These are phyloP conservation scores for Tulasnella sp. DNA, from an alignment of 768 basidiomycete species.

Conservation along the genomic window DNA sequence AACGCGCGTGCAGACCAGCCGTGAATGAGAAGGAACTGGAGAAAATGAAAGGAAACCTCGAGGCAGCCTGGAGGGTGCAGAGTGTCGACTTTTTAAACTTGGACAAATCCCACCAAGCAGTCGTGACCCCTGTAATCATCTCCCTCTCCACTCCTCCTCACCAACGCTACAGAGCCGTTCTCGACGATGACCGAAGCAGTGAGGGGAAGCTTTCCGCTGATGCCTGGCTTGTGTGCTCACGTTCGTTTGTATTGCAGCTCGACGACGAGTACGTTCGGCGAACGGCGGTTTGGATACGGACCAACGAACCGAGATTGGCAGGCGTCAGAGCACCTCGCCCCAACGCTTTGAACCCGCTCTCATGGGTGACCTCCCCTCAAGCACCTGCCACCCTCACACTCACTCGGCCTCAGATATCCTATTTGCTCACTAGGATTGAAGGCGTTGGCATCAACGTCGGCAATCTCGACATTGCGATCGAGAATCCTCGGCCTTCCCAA, in stretches of 20 bases:
- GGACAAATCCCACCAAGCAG: not conserved
- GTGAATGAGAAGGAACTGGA: not conserved
- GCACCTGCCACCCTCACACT: constrained; percentile 50
- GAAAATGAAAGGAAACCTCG: not conserved
- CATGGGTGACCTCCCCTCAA: constrained; percentile 22
- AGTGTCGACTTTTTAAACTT: not conserved
- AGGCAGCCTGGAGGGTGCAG: not conserved
- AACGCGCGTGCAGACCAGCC: not conserved
- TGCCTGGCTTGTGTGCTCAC: not conserved
- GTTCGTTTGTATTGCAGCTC: constrained; percentile 25
- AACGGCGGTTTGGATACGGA: constrained; percentile 57
- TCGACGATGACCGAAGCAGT: not conserved
- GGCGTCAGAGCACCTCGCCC: constrained; percentile 39
- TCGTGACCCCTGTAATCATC: not conserved
- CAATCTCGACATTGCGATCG: constrained; percentile 64
- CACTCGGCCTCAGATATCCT: constrained; percentile 79
- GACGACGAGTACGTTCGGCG: constrained; percentile 70
- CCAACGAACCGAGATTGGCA: constrained; percentile 62
- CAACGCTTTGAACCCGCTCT: constrained; percentile 27
- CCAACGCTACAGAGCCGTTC: not conserved
- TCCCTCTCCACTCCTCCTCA: not conserved
- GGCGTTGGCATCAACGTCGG: constrained; percentile 67
- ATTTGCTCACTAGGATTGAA: constrained; percentile 77
- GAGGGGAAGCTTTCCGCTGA: not conserved
- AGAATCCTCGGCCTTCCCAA: constrained; percentile 58